These are phyloP conservation scores for Carex littledalei DNA, from an alignment of 176 grass and related monocot genomes.

Conservation along the genomic window DNA sequence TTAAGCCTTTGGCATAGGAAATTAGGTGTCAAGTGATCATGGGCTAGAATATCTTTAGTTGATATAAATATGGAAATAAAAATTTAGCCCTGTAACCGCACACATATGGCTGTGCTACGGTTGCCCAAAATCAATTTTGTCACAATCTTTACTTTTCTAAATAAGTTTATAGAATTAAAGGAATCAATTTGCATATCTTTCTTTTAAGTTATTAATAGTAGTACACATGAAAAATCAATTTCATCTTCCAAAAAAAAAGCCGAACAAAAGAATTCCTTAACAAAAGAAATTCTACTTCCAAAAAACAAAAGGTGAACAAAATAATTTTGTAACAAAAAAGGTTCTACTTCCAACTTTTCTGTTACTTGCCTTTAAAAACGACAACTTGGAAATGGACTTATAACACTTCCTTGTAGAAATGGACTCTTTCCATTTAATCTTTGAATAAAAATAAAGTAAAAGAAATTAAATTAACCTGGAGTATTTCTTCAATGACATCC, in stretches of 20 bases:
- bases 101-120: not conserved
- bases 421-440: not conserved
- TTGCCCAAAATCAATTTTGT: not conserved
- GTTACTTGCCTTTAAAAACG: not conserved
- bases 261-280: not conserved
- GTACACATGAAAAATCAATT: not conserved
- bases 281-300: not conserved
- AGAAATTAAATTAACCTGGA: conserved; percentile 58
- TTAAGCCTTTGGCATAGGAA: not conserved
- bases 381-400: not conserved
- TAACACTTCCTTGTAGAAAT: not conserved
- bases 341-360: not conserved
- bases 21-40: not conserved
- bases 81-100: not conserved
- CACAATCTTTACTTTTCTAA: not conserved
- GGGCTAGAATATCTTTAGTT: not conserved
- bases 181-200: not conserved
- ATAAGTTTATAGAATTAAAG: not conserved
- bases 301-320: not conserved
- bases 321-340: not conserved
- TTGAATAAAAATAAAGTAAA: not conserved
- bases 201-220: not conserved
- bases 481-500: conserved; percentile 86
- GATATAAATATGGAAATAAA: not conserved
- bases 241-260: not conserved